Conservation (phyloP, 2,329 filamentous ascomycete genomes). For the Penicillium sp. region DNA sequence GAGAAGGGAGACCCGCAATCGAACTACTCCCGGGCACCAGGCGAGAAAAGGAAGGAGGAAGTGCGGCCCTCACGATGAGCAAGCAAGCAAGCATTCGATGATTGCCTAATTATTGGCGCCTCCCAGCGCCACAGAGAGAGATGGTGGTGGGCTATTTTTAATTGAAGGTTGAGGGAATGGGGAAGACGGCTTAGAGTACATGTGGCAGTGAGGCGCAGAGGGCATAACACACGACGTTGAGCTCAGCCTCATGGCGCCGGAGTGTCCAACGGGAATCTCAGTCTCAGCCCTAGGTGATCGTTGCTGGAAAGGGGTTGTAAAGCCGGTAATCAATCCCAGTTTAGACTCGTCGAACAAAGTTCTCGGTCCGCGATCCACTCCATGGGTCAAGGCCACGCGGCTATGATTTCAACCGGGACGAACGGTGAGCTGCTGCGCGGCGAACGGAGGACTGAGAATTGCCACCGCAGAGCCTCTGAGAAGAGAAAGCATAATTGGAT, state of each 20-base stretch:
- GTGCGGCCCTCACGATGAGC: neutral
- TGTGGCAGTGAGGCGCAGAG: constrained; percentile 15
- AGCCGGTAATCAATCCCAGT: neutral
- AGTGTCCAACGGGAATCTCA: constrained; percentile 8
- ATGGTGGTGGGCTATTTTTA: constrained; percentile 9
- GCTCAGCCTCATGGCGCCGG: constrained; percentile 18
- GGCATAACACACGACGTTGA: constrained; percentile 1
- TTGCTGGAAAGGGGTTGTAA: constrained; percentile 6
- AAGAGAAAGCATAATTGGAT: too few relatives aligned
- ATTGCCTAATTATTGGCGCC: neutral
- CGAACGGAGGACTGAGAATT: neutral
- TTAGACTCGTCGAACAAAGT: constrained; percentile 8
- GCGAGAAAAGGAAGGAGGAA: neutral
- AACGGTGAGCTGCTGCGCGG: neutral
- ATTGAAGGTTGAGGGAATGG: too few relatives aligned
- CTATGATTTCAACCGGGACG: constrained; percentile 15
- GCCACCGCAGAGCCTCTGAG: neutral
- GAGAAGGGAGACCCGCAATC: neutral
- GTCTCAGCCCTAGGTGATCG: constrained; percentile 21
- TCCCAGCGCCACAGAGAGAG: neutral
- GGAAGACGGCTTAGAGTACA: too few relatives aligned
- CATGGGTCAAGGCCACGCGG: constrained; percentile 7
- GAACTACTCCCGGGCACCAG: too few relatives aligned
- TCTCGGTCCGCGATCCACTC: constrained; percentile 15
- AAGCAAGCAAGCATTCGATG: neutral